Evolutionary conservation across 495 filamentous ascomycete genomes (phyloP).

Genomic region (Hyaloscypha bicolor): DNA sequence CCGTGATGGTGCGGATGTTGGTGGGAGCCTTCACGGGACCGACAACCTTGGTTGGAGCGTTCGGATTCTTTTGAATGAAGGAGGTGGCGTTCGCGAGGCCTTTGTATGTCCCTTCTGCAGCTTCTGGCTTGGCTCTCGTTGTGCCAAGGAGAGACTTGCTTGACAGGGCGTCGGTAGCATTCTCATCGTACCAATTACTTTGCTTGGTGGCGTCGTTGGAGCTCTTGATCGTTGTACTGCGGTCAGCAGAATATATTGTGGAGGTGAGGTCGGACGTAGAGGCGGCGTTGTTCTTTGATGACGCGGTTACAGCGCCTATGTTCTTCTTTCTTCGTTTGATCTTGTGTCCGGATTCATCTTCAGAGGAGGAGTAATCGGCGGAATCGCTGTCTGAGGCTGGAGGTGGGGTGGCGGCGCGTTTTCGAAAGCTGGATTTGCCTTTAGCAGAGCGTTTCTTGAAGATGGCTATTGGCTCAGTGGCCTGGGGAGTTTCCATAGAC

Average conservation of each 20-base stretch:
- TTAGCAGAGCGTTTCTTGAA: conserved; percentile 90
- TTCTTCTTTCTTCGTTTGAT: conserved; percentile 81
- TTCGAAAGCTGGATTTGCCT: conserved; percentile 76
- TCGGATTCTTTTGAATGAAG: conserved; percentile 81
- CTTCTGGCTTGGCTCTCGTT: conserved; percentile 46
- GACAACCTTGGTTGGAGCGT: conserved; percentile 69
- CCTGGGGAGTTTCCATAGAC: conserved; percentile 32
- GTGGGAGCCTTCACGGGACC: conserved; percentile 88
- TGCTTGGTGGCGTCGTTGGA: conserved; percentile 91
- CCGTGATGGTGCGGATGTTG: conserved; percentile 88
- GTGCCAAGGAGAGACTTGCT: conserved; percentile 66
- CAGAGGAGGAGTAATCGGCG: conserved; percentile 71
- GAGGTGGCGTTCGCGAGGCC: conserved; percentile 70
- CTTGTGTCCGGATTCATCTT: conserved; percentile 69
- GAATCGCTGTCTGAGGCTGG: conserved; percentile 57
- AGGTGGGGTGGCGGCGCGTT: conserved; percentile 80
- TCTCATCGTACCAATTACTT: conserved; percentile 88
- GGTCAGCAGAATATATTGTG: conserved; percentile 62
- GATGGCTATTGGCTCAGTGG: conserved; percentile 53
- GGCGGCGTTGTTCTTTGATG: conserved; percentile 46
- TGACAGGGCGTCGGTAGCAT: conserved; percentile 47
- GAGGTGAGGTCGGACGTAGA: conserved; percentile 45
- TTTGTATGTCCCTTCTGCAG: conserved; percentile 70
- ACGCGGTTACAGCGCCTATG: conserved; percentile 59
- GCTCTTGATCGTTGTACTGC: conserved; percentile 57